Evolutionary conservation across 1,139 yeast genomes (phyloP).

Genomic region (Taphrina communis): DNA sequence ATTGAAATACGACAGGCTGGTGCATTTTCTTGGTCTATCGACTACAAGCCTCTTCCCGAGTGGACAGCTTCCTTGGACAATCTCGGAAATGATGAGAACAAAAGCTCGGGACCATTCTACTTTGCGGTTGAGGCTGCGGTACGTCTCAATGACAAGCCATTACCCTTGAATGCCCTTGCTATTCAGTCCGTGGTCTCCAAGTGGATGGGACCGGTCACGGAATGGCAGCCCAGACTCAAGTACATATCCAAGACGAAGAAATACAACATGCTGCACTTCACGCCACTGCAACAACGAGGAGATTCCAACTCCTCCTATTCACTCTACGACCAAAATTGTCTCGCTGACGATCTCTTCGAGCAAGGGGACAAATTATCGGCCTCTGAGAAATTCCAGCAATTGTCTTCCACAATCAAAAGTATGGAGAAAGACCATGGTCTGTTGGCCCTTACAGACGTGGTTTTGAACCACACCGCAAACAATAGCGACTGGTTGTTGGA

Average conservation of each 20-base stretch:
- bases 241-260: conserved; percentile 68
- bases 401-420: conserved; percentile 56
- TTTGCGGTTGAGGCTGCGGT: conserved; percentile 84
- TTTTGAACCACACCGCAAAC: conserved; percentile 91
- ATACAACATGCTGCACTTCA: conserved; percentile 93
- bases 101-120: conserved; percentile 59
- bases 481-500: conserved; percentile 83
- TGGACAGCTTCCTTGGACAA: conserved; percentile 51
- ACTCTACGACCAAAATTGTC: conserved; percentile 78
- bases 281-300: conserved; percentile 90
- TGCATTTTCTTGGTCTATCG: conserved; percentile 61
- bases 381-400: conserved; percentile 53
- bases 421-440: conserved; percentile 65
- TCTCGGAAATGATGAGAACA: background rate
- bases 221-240: conserved; percentile 72
- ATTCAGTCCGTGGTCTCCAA: conserved; percentile 87
- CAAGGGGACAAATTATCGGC: conserved; percentile 48
- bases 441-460: conserved; percentile 85
- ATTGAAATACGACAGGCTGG: conserved; percentile 77
- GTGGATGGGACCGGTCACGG: conserved; percentile 73
- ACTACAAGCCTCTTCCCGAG: conserved; percentile 59
- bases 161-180: conserved; percentile 80
- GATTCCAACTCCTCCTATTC: conserved; percentile 91
- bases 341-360: conserved; percentile 71
- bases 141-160: conserved; percentile 59